Conservation (phyloP, 2,329 filamentous ascomycete genomes). For the Pseudogymnoascus sp. region DNA sequence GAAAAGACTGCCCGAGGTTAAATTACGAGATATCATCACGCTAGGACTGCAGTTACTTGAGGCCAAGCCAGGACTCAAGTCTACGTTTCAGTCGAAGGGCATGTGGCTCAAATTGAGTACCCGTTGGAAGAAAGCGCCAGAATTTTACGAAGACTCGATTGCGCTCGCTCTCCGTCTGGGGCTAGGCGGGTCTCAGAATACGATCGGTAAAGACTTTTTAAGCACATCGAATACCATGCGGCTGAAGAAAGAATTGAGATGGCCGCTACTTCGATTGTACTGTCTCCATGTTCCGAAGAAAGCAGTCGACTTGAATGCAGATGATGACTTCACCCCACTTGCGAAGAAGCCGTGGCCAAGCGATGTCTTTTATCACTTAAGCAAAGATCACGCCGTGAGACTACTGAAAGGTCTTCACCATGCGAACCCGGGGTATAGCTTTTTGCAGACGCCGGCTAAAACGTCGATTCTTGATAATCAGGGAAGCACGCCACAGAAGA, state of each 20-base stretch:
- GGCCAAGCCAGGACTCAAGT: constrained; percentile 9
- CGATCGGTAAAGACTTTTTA: constrained; percentile 10
- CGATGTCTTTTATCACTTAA: constrained; percentile 12
- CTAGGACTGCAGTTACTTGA: constrained; percentile 13
- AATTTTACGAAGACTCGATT: constrained; percentile 11
- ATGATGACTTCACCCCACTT: constrained; percentile 10
- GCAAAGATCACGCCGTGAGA: constrained; percentile 10
- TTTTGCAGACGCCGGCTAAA: constrained; percentile 3
- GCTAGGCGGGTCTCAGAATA: constrained; percentile 8
- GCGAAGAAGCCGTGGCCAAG: constrained; percentile 12
- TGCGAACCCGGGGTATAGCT: constrained; percentile 8
- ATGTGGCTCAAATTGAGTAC: constrained; percentile 11
- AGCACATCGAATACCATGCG: neutral
- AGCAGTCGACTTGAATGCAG: constrained; percentile 13
- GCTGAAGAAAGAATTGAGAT: constrained; percentile 10
- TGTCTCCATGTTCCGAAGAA: constrained; percentile 14
- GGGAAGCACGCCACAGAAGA: neutral
- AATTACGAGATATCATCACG: constrained; percentile 10
- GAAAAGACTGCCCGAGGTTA: neutral
- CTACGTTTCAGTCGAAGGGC: neutral
- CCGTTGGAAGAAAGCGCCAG: constrained; percentile 11
- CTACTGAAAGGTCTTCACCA: constrained; percentile 10
- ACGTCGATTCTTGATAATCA: constrained; percentile 11
- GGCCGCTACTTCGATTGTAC: constrained; percentile 14
- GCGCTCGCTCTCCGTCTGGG: constrained; percentile 11